Conservation (phyloP, 2,329 filamentous ascomycete genomes). For the Fusarium xylarioides region DNA sequence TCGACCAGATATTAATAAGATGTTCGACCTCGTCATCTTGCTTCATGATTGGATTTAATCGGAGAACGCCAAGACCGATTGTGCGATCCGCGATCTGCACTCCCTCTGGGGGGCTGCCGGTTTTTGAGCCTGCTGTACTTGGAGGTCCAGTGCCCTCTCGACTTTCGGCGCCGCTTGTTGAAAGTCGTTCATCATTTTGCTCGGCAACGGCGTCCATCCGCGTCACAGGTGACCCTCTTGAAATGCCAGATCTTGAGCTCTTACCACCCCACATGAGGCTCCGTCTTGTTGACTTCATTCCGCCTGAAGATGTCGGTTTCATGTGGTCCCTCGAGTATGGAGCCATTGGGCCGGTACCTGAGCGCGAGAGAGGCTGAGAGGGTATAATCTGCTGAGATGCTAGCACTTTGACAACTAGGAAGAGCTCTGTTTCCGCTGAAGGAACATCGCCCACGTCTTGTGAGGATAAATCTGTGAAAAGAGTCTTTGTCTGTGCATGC, state of each 20-base stretch:
- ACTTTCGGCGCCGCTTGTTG: constrained; percentile 51
- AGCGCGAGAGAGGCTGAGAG: constrained; percentile 60
- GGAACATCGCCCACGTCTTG: constrained; percentile 73
- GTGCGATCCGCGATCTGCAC: constrained; percentile 59
- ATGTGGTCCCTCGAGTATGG: constrained; percentile 54
- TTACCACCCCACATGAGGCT: constrained; percentile 77
- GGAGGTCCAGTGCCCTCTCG: constrained; percentile 59
- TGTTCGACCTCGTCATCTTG: constrained; percentile 78
- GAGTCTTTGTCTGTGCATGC: constrained; percentile 77
- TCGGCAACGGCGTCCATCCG: constrained; percentile 69
- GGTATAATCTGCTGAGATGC: constrained; percentile 61
- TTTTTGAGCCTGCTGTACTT: constrained; percentile 64
- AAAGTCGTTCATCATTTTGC: constrained; percentile 53
- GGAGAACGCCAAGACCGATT: constrained; percentile 80
- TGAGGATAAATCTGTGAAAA: constrained; percentile 87
- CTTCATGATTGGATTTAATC: constrained; percentile 78
- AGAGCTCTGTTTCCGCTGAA: constrained; percentile 76
- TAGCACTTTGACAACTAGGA: constrained; percentile 83
- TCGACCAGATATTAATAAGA: constrained; percentile 79
- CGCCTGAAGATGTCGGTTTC: constrained; percentile 59
- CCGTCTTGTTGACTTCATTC: constrained; percentile 65
- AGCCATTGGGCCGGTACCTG: constrained; percentile 56
- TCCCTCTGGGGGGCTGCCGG: constrained; percentile 32
- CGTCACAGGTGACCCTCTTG: constrained; percentile 56
- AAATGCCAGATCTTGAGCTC: constrained; percentile 62